Conservation (phyloP, 2,329 filamentous ascomycete species). For the Colletotrichum sansevieriae region DNA sequence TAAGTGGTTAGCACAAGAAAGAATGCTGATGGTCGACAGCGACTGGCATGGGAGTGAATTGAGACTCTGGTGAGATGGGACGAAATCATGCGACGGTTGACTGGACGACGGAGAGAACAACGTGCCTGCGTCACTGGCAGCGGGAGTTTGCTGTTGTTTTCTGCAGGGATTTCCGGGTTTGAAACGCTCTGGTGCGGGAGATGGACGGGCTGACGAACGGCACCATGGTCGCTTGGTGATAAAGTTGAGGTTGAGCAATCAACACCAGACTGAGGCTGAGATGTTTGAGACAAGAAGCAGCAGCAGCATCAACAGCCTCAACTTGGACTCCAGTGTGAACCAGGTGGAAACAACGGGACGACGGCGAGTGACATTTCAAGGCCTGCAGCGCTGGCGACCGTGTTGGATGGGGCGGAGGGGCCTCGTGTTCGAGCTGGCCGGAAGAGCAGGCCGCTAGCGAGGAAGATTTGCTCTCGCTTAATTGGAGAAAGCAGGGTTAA, state of each 20-base stretch:
- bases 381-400: neutral
- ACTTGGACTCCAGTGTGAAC: neutral
- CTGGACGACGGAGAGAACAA: conserved; percentile 26
- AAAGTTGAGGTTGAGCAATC: conserved; percentile 2
- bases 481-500: conserved; percentile 11
- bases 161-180: conserved; percentile 27
- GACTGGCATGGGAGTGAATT: neutral
- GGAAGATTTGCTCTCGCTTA: conserved; percentile 26
- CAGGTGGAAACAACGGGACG: conserved; percentile 8
- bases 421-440: conserved; percentile 29
- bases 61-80: conserved; percentile 36
- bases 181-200: conserved; percentile 2
- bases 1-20: neutral
- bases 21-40: neutral
- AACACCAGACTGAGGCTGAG: conserved; percentile 19
- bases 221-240: neutral
- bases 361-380: conserved; percentile 7
- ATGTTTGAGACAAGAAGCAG: neutral
- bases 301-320: neutral
- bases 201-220: neutral
- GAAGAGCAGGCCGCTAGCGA: neutral
- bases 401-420: conserved; percentile 27
- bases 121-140: conserved; percentile 31
- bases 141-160: conserved; percentile 39
- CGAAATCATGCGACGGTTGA: conserved; percentile 35